Evolutionary conservation across 73 alveolate genomes (phyloP), one percentile per base, ranked within the genome.

Genomic region (Stentor roeselii): DNA sequence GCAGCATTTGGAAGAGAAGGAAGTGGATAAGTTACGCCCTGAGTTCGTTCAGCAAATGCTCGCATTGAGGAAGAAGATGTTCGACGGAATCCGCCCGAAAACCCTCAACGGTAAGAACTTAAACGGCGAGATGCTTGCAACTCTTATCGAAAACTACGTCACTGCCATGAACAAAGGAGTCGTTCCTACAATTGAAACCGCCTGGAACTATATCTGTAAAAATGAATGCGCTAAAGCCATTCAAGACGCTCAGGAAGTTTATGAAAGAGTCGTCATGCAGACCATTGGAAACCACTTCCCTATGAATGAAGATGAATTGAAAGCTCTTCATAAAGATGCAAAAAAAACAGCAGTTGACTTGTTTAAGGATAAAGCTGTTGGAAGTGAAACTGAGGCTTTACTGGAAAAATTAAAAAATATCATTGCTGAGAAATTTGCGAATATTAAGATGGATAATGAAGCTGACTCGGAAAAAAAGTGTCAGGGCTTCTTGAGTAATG

Each of bases 11-110:
- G 97, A 95, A 74, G 85, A 87, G 34, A 75, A 95, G 82, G 98
- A 94, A n/a, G 89, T 92, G 14, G 97, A 92, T 41, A 90, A 94
- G 59, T 87, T 97, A 38, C 89, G 99, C 76, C 96, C 96, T 40
- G 99, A 97, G 74, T 97, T 97, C 89, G 92, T 97, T 37, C 98
- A 97, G 74, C 94, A 94, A 86, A 95, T 94, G 41, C 83, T 94
- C 42, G 86, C 89, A n/a, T 87, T 95, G 36, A 86, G 98, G 60
- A 94, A 91, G 83, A 92, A 91, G 76, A 96, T 97, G 35, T 86
- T 94, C 37, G 92, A 92, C 38, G 80, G 98, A 75, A 95, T 95
- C 37, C 95, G 87, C 82, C 96, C 97, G 40, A 97, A 97, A 87
- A 85, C 92, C 27, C 42, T 95, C 35, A 95, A 94, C 91, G 99